Conservation (phyloP, 768 basidiomycete species). For the Strobilomyces dryophilus region DNA sequence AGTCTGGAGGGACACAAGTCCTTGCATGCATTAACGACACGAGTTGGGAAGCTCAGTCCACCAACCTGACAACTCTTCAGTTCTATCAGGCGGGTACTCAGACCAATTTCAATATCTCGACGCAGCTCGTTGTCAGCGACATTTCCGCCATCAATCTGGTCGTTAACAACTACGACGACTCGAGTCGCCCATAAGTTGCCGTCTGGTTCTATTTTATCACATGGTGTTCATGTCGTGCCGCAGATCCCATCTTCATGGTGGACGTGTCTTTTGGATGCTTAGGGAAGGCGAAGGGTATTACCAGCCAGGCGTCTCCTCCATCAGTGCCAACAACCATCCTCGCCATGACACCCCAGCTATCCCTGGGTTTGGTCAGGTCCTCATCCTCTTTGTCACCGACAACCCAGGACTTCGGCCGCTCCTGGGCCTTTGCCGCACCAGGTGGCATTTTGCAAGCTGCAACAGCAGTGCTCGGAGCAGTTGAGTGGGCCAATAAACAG, state of each 20-base stretch:
- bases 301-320: constrained; percentile 18
- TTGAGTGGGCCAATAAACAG: constrained; percentile 18
- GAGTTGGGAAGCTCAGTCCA: constrained; percentile 23
- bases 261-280: constrained; percentile 34
- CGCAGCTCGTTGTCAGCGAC: constrained; percentile 26
- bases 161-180: constrained; percentile 24
- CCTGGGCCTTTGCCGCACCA: constrained; percentile 41
- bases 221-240: background rate
- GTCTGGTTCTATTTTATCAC: background rate
- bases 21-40: constrained; percentile 27
- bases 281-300: constrained; percentile 35
- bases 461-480: constrained; percentile 33
- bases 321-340: constrained; percentile 36
- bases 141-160: constrained; percentile 25
- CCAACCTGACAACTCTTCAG: constrained; percentile 28
- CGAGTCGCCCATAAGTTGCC: constrained; percentile 29
- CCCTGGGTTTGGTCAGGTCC: constrained; percentile 35
- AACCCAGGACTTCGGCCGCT: constrained; percentile 45
- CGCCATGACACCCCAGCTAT: constrained; percentile 40
- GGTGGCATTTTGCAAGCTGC: constrained; percentile 37
- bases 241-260: constrained; percentile 39
- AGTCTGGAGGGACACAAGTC: constrained; percentile 24
- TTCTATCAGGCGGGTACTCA: constrained; percentile 23
- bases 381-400: constrained; percentile 40
- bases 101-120: constrained; percentile 20